Evolutionary conservation across 1,139 yeast species (phyloP).

Genomic region (Hansenula lynferdii): DNA sequence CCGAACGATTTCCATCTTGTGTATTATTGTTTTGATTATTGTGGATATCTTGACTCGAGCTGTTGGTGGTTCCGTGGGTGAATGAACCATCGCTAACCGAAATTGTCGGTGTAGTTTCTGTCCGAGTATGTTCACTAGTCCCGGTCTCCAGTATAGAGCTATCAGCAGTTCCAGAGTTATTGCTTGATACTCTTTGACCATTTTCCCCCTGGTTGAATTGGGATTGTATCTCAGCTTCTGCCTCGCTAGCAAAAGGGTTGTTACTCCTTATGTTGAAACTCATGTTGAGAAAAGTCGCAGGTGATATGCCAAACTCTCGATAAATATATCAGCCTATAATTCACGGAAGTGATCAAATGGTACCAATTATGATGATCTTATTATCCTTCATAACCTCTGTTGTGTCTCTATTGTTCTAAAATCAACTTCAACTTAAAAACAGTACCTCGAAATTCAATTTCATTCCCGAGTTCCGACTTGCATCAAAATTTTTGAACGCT

Average conservation of each 20-base stretch:
- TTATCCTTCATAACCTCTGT: too few relatives aligned
- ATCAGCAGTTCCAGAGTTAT: neutral
- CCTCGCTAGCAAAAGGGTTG: conserved; percentile 9
- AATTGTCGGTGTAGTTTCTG: neutral
- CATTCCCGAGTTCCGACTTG: neutral
- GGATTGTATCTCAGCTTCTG: conserved; percentile 2
- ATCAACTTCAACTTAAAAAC: neutral
- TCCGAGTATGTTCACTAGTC: neutral
- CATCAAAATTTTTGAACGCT: neutral
- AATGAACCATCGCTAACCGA: too few relatives aligned
- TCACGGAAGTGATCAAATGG: too few relatives aligned
- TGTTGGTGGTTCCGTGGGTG: neutral
- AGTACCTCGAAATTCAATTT: neutral
- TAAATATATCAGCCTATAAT: too few relatives aligned
- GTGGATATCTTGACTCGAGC: neutral
- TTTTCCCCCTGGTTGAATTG: neutral
- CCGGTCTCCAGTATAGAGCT: neutral
- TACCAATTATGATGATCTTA: neutral
- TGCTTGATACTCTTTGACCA: neutral
- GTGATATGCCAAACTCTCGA: too few relatives aligned
- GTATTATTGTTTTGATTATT: too few relatives aligned
- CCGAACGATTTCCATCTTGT: too few relatives aligned
- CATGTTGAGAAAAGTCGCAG: neutral
- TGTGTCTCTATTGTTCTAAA: neutral
- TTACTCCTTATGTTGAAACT: conserved; percentile 1